Conservation (phyloP, 768 basidiomycete genomes). For the Galerina sulciceps region DNA sequence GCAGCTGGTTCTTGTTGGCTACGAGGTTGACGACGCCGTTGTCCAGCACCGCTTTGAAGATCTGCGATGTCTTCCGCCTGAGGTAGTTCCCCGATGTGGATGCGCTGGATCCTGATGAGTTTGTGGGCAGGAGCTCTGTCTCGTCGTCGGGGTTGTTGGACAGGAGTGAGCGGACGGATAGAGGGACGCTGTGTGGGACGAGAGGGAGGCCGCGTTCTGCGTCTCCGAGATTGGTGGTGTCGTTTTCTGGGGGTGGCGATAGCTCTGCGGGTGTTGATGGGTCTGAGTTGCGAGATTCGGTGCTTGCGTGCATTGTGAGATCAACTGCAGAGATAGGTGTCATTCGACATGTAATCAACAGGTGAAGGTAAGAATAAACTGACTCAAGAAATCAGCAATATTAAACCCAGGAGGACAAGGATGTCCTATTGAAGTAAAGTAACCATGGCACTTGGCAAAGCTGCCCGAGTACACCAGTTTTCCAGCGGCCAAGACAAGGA, state of each 20-base stretch:
- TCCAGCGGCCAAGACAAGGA: slow-evolving; percentile 84
- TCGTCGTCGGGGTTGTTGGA: slow-evolving; percentile 42
- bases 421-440: slow-evolving; percentile 78
- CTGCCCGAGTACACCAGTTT: slow-evolving; percentile 86
- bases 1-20: slow-evolving; percentile 11
- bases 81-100: slow-evolving; percentile 57
- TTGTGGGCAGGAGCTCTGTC: slow-evolving; percentile 51
- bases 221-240: slow-evolving; percentile 55
- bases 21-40: slow-evolving; percentile 16
- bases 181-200: slow-evolving; percentile 30
- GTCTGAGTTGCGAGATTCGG: slow-evolving; percentile 39
- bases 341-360: not conserved
- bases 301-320: slow-evolving; percentile 64
- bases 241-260: slow-evolving; percentile 36
- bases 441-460: slow-evolving; percentile 72
- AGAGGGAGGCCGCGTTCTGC: slow-evolving; percentile 68
- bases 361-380: slow-evolving; percentile 32
- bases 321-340: slow-evolving; percentile 52
- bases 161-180: slow-evolving; percentile 44
- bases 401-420: slow-evolving; percentile 95
- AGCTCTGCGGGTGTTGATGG: slow-evolving; percentile 3
- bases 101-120: slow-evolving; percentile 30
- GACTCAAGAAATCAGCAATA: slow-evolving; percentile 95
- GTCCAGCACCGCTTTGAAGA: slow-evolving; percentile 59
- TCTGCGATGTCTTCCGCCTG: slow-evolving; percentile 74